These are phyloP conservation scores for Curvularia verruculosa DNA, from an alignment of 2,329 filamentous ascomycete genomes.

Conservation along the genomic window DNA sequence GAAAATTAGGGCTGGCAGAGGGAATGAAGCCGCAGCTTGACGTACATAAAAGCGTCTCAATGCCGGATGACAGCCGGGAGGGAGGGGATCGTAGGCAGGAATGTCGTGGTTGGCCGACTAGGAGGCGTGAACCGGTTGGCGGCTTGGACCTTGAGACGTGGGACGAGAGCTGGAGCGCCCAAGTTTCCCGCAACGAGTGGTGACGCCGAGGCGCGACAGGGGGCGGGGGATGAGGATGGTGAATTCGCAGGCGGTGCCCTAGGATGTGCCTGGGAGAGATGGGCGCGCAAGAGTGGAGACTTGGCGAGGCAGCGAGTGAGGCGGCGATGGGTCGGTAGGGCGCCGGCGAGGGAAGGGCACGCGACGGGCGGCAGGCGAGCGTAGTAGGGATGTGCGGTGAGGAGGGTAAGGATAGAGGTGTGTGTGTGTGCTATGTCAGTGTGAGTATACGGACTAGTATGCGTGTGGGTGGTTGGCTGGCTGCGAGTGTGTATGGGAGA, in stretches of 20 bases:
- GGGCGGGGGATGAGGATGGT: constrained; percentile 18
- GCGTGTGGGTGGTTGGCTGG: not conserved
- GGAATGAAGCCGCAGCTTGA: constrained; percentile 37
- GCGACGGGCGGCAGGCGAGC: not conserved
- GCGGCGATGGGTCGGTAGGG: constrained; percentile 3
- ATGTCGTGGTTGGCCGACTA: constrained; percentile 14
- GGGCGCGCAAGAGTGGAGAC: constrained; percentile 10
- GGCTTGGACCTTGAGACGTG: constrained; percentile 16
- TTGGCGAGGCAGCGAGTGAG: constrained; percentile 17
- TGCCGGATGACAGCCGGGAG: constrained; percentile 4
- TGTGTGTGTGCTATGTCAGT: not conserved
- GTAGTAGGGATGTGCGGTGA: not conserved
- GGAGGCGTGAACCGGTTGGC: constrained; percentile 23
- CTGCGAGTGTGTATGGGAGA: not conserved
- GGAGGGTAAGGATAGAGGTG: too few species aligned
- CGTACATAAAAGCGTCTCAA: constrained; percentile 42
- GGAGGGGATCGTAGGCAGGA: constrained; percentile 8
- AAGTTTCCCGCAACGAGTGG: constrained; percentile 22
- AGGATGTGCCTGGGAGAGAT: constrained; percentile 19
- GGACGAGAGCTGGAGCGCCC: constrained; percentile 17
- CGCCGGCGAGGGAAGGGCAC: constrained; percentile 1
- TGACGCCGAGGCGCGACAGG: constrained; percentile 19
- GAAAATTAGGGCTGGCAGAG: constrained; percentile 30
- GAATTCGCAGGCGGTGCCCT: constrained; percentile 13
- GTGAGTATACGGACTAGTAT: not conserved